Evolutionary conservation across 148 eudicot genomes (phyloP).

Genomic region (Spergularia marina): DNA sequence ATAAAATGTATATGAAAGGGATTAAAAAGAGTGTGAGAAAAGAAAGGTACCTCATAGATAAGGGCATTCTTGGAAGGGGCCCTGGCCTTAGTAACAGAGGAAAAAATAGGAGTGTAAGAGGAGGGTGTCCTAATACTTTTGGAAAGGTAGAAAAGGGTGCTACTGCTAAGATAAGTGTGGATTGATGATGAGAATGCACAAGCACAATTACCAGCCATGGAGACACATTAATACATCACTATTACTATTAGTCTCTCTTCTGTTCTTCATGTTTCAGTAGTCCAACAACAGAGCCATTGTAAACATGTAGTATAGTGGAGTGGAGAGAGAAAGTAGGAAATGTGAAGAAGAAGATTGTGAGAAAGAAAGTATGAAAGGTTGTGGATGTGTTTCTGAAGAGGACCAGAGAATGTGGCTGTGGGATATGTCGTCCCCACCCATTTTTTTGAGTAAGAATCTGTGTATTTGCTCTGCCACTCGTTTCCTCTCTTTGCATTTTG

Average conservation of each 20-base stretch:
- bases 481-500: not conserved
- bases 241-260: not conserved
- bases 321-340: too few species aligned
- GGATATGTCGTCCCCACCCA: slow-evolving; percentile 11
- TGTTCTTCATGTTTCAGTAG: slow-evolving; percentile 27
- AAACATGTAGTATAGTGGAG: too few species aligned
- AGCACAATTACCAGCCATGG: slow-evolving; percentile 30
- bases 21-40: not conserved
- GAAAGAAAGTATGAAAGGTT: not conserved
- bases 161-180: not conserved
- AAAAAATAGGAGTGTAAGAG: slow-evolving; percentile 15
- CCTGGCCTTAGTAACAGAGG: slow-evolving; percentile 22
- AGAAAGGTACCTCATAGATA: slow-evolving; percentile 28
- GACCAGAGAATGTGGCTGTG: slow-evolving; percentile 14
- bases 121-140: not conserved
- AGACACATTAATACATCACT: slow-evolving; percentile 17
- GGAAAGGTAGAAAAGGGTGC: slow-evolving; percentile 14
- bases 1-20: too few species aligned
- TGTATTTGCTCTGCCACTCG: slow-evolving; percentile 2
- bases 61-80: slow-evolving; percentile 31
- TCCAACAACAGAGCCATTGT: not conserved
- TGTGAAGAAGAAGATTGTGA: not conserved
- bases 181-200: slow-evolving; percentile 20
- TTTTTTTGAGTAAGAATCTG: not conserved
- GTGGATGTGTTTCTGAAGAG: slow-evolving; percentile 1